These are phyloP conservation scores for Debaryomyces psychrophilus DNA, from an alignment of 1,139 yeast species.

Conservation along the genomic window DNA sequence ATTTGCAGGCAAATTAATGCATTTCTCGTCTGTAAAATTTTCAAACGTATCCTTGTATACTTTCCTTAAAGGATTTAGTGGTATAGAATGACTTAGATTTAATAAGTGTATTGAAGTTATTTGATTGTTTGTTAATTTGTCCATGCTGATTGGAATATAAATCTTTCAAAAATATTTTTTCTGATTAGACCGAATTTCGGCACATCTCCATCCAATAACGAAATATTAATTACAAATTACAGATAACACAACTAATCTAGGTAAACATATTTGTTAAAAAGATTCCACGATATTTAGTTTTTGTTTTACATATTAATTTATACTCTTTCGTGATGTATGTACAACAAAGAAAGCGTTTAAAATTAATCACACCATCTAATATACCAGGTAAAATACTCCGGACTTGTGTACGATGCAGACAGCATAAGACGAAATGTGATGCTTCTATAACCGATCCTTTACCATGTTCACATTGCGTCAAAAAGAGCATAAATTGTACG, in stretches of 20 bases:
- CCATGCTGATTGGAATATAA: slow-evolving; percentile 9
- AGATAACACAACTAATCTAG: slow-evolving; percentile 7
- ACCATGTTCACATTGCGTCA: slow-evolving; percentile 61
- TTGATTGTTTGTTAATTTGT: slow-evolving; percentile 20
- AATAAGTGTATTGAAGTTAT: slow-evolving; percentile 31
- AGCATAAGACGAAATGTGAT: slow-evolving; percentile 68
- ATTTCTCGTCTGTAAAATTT: slow-evolving; percentile 25
- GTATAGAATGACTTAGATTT: slow-evolving; percentile 33
- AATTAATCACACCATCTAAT: slow-evolving; percentile 24
- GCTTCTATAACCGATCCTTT: slow-evolving; percentile 53
- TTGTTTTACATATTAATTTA: neutral
- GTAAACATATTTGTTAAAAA: neutral
- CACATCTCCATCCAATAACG: slow-evolving; percentile 13
- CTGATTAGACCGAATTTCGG: slow-evolving; percentile 16
- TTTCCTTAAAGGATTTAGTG: slow-evolving; percentile 30
- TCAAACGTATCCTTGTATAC: slow-evolving; percentile 30
- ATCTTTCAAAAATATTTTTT: neutral
- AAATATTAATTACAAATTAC: slow-evolving; percentile 4
- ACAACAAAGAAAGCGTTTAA: slow-evolving; percentile 26
- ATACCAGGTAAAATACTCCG: slow-evolving; percentile 41
- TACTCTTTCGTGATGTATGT: slow-evolving; percentile 19
- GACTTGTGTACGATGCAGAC: slow-evolving; percentile 65
- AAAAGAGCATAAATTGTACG: slow-evolving; percentile 53
- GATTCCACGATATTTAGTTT: neutral
- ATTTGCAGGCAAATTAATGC: slow-evolving; percentile 32